Evolutionary conservation across 2,329 filamentous ascomycete genomes (phyloP).

Genomic region (Tolypocladium tropicale): DNA sequence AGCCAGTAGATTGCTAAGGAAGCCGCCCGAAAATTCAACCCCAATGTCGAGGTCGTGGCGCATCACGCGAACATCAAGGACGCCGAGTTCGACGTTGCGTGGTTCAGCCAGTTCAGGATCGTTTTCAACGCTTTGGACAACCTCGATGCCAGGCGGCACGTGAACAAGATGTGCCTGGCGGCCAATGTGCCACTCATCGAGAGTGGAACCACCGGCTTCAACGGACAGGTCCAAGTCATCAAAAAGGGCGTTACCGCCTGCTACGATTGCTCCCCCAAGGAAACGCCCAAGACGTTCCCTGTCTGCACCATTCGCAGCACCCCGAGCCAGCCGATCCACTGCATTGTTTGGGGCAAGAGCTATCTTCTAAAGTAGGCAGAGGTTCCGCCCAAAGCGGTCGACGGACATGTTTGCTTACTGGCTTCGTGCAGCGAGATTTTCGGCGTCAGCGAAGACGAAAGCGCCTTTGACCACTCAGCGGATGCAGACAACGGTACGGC

Average conservation of each 20-base stretch:
- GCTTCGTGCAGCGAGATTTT: conserved; percentile 62
- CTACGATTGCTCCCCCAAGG: conserved; percentile 89
- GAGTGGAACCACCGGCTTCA: conserved; percentile 95
- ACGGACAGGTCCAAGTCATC: conserved; percentile 95
- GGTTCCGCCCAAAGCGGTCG: not conserved
- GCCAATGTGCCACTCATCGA: conserved; percentile 87
- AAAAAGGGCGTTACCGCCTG: conserved; percentile 87
- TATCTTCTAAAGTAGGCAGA: conserved; percentile 73
- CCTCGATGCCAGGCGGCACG: conserved; percentile 82
- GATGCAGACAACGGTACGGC: conserved; percentile 65
- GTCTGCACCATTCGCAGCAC: conserved; percentile 97
- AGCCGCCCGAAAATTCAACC: conserved; percentile 83
- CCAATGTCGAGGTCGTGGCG: conserved; percentile 73
- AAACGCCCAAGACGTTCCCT: conserved; percentile 83
- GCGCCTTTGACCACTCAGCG: conserved; percentile 67
- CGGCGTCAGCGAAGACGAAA: conserved; percentile 79
- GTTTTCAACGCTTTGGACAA: conserved; percentile 98
- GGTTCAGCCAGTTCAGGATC: conserved; percentile 73
- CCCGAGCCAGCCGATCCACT: conserved; percentile 92
- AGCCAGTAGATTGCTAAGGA: conserved; percentile 72
- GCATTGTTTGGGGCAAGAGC: conserved; percentile 97
- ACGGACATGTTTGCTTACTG: not conserved
- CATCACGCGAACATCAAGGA: conserved; percentile 97
- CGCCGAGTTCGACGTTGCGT: conserved; percentile 70
- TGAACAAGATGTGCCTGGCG: conserved; percentile 94